Percentiles rank a stretch among this genome's conserved stretches.
Conservation (phyloP, 2,329 filamentous ascomycete genomes). For the Botrytis deweyae region DNA sequence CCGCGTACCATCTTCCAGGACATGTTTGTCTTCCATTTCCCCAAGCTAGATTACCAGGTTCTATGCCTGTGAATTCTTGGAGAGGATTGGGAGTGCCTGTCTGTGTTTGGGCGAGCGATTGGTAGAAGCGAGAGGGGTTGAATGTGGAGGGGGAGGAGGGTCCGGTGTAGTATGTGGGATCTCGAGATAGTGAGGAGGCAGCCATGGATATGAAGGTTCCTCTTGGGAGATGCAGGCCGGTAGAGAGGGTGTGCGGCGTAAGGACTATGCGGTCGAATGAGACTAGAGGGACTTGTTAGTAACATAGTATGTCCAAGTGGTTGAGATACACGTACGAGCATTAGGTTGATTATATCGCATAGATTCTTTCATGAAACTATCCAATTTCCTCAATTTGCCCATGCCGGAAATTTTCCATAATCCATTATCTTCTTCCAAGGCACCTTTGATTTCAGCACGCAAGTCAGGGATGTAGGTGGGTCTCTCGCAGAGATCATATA, state of each 20-base stretch:
- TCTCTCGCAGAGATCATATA: slow-evolving; percentile 52
- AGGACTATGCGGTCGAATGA: slow-evolving; percentile 22
- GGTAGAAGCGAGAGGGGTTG: slow-evolving; percentile 32
- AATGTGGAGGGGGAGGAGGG: slow-evolving; percentile 25
- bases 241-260: slow-evolving; percentile 36
- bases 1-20: slow-evolving; percentile 14
- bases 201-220: slow-evolving; percentile 34
- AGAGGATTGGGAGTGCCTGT: slow-evolving; percentile 8
- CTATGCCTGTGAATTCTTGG: neutral
- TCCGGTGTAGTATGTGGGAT: neutral
- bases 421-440: slow-evolving; percentile 33
- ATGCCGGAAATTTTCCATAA: neutral
- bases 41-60: slow-evolving; percentile 24
- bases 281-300: neutral
- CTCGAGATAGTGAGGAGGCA: slow-evolving; percentile 12
- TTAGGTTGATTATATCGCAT: slow-evolving; percentile 11
- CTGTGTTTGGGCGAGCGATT: slow-evolving; percentile 4
- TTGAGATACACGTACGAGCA: neutral
- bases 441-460: slow-evolving; percentile 32
- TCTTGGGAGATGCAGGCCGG: slow-evolving; percentile 38
- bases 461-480: slow-evolving; percentile 45
- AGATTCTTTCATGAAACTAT: slow-evolving; percentile 22
- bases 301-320: neutral
- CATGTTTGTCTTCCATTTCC: slow-evolving; percentile 17
- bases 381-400: slow-evolving; percentile 1